These are phyloP conservation scores for Penicillium aurantiogriseum DNA, from an alignment of 2,329 filamentous ascomycete genomes.

Conservation along the genomic window DNA sequence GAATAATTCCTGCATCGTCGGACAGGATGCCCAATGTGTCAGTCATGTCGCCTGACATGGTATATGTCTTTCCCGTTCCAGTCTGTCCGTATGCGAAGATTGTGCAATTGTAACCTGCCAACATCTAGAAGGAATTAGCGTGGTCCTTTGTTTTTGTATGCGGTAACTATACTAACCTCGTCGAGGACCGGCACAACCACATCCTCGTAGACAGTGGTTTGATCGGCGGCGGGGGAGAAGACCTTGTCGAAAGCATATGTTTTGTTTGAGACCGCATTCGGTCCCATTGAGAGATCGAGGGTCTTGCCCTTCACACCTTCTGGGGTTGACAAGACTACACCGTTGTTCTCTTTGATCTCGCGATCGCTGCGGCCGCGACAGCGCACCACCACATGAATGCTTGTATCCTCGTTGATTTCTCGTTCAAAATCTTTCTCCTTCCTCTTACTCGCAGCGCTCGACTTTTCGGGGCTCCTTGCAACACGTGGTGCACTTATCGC, in stretches of 20 bases:
- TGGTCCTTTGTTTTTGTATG: background rate
- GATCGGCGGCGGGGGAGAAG: conserved; percentile 91
- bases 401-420: conserved; percentile 75
- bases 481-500: conserved; percentile 38
- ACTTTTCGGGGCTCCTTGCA: conserved; percentile 43
- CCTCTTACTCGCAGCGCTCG: conserved; percentile 67
- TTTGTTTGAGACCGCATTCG: conserved; percentile 90
- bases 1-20: conserved; percentile 92
- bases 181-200: conserved; percentile 90
- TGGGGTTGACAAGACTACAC: conserved; percentile 76
- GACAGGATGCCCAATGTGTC: conserved; percentile 81
- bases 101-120: conserved; percentile 93
- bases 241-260: conserved; percentile 96
- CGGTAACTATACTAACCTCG: conserved; percentile 61
- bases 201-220: conserved; percentile 91
- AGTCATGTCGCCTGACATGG: conserved; percentile 97
- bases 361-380: conserved; percentile 90
- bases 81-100: conserved; percentile 99
- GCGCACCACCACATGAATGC: conserved; percentile 95
- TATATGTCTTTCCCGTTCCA: conserved; percentile 97
- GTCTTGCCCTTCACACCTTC: conserved; percentile 83
- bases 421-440: conserved; percentile 83
- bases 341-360: conserved; percentile 91
- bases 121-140: conserved; percentile 61
- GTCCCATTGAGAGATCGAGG: conserved; percentile 87